These are phyloP conservation scores for Cairneyella variabilis DNA, from an alignment of 495 filamentous ascomycete species.

Conservation along the genomic window DNA sequence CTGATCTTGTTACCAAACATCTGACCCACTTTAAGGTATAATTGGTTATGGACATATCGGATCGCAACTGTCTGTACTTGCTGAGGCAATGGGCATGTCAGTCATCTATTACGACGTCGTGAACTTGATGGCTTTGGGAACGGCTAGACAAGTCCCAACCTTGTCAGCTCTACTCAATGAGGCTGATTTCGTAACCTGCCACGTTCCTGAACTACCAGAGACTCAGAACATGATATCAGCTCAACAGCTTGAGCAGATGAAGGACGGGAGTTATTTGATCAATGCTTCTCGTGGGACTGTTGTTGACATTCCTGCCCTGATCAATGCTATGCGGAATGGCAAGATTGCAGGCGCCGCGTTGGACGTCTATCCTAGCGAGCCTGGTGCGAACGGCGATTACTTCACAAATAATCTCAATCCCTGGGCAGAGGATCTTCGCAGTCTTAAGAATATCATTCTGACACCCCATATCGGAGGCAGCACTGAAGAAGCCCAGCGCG, in stretches of 20 bases:
- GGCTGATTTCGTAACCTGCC: slow-evolving; percentile 88
- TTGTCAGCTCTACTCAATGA: slow-evolving; percentile 70
- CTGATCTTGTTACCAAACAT: too few relatives aligned
- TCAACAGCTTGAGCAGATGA: slow-evolving; percentile 81
- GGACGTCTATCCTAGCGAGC: slow-evolving; percentile 95
- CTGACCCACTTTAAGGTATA: slow-evolving; percentile 57
- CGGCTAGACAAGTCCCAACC: slow-evolving; percentile 73
- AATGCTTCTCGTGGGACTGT: slow-evolving; percentile 93
- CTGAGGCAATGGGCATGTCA: slow-evolving; percentile 95
- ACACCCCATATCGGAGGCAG: slow-evolving; percentile 96
- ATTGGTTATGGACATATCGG: slow-evolving; percentile 98
- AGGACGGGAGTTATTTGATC: slow-evolving; percentile 86
- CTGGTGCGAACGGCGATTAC: slow-evolving; percentile 89
- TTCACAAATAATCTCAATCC: slow-evolving; percentile 81
- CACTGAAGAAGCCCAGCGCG: slow-evolving; percentile 96
- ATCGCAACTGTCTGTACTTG: slow-evolving; percentile 91
- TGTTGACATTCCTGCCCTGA: slow-evolving; percentile 89
- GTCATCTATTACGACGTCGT: slow-evolving; percentile 95
- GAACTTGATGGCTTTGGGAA: slow-evolving; percentile 90
- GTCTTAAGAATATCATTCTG: slow-evolving; percentile 87
- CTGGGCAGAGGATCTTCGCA: slow-evolving; percentile 83
- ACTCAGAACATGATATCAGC: slow-evolving; percentile 84
- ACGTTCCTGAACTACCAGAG: slow-evolving; percentile 91
- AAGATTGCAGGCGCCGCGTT: slow-evolving; percentile 92
- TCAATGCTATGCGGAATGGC: slow-evolving; percentile 81